phyloP scores from a whole-genome alignment of 768 basidiomycete species.

The Pisolithus marmoratus region DNA sequence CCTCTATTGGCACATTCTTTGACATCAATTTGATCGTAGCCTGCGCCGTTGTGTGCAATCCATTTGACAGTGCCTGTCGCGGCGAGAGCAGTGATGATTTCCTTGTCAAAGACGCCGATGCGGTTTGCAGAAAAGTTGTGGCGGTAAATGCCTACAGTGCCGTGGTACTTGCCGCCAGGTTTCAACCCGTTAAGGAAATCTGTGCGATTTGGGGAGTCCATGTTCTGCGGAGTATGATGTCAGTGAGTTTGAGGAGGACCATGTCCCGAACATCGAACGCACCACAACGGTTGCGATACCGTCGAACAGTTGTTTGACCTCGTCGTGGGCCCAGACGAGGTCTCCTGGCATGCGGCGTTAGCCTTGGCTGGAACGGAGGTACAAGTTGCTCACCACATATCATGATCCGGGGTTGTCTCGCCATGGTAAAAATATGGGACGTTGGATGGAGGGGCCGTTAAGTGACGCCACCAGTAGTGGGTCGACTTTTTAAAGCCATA shows the following conservation, averaged over 20 bases:
- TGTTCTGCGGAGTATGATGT: constrained; percentile 28
- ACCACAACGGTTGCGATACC: constrained; percentile 74
- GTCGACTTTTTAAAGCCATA: no score
- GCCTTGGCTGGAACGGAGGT: background rate
- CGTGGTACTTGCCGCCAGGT: constrained; percentile 67
- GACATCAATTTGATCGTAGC: constrained; percentile 87
- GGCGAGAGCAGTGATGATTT: constrained; percentile 66
- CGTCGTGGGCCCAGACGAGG: constrained; percentile 78
- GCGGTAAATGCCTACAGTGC: constrained; percentile 72
- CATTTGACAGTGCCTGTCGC: constrained; percentile 53
- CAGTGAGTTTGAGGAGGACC: background rate
- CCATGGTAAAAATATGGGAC: constrained; percentile 9
- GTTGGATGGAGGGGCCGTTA: no score
- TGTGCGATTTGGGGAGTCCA: constrained; percentile 56
- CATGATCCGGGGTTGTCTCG: constrained; percentile 22
- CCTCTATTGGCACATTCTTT: constrained; percentile 65
- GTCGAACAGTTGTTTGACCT: constrained; percentile 58
- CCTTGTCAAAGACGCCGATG: constrained; percentile 78
- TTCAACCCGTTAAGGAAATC: constrained; percentile 64
- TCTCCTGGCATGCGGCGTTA: constrained; percentile 37
- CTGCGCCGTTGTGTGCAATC: constrained; percentile 92
- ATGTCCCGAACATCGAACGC: constrained; percentile 27
- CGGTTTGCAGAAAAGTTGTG: constrained; percentile 58
- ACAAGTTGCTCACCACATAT: constrained; percentile 27
- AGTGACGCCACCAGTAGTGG: no score